Base-by-base conservation (phyloP, 345 rosid genomes). In the Boechera divaricarpa region DNA sequence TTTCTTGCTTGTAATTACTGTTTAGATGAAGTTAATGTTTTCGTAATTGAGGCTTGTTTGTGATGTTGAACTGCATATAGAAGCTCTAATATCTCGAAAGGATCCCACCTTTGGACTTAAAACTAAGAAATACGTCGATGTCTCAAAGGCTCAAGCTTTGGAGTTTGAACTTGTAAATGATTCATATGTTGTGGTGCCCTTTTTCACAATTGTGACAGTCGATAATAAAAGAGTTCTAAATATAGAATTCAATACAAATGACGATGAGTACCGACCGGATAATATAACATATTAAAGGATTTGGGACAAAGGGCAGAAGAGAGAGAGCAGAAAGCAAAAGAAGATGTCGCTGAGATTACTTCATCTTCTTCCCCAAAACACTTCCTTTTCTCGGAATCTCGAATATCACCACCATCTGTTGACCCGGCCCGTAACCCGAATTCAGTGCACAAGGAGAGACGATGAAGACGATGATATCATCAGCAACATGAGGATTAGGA, bases 291-390 rank as follows among this genome's bases (percentile, higher is more conserved):
- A 31, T 6, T 36, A 18, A 2, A 10, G 52, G 45, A 55, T 32
- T 11, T 26, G 33, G 63, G 53, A 68, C 11, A 75, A 8, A 68
- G 38, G 35, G 44, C 13, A 26, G 7, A 55, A 52, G 38, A 39
- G 76, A 54, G 56, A 44, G 28, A 0, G 26, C 21, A 52, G 3
- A 11, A 10, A 41, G 44, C 44, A 3, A 10, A 41, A 10, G 44
- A 24, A 54, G 10, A 89, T 90, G 95, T 85, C 90, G 44, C 49
- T 83, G 16, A 74, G 73, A 54, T 73, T 81, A 33, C 54, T 84
- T 53, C 48, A 77, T 63, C 60, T 82, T 13, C 56, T 79, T 6
- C 64, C 70, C 11, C 82, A 82, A 54, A 75, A 38, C 10, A 38
- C 44, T 39, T 56, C 7, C 57, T 80, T 58, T 56, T 2, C 42